phyloP scores from a whole-genome alignment of 1,284 basidiomycete species.

The Cutaneotrichosporon cavernicola region DNA sequence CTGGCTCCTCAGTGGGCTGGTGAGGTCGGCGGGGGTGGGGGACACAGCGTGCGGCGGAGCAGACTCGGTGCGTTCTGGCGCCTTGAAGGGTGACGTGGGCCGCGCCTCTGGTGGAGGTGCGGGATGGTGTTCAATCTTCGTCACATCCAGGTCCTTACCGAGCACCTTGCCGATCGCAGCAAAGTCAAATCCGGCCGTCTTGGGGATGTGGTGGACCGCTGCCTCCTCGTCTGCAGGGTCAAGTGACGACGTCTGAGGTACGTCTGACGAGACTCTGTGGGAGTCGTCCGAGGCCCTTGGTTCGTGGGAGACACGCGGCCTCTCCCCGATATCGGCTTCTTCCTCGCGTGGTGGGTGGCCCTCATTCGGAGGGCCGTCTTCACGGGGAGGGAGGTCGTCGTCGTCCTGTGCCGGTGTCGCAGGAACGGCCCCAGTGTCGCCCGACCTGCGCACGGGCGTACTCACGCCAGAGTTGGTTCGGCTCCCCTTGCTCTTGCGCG shows the following conservation, averaged over 20 bases:
- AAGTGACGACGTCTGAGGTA: background rate
- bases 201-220: slow-evolving; percentile 34
- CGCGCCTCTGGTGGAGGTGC: background rate
- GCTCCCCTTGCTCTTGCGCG: slow-evolving; percentile 30
- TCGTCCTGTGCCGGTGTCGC: slow-evolving; percentile 15
- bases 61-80: slow-evolving; percentile 31
- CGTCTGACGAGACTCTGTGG: slow-evolving; percentile 5
- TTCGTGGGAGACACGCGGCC: slow-evolving; percentile 8
- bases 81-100: background rate
- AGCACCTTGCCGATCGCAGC: slow-evolving; percentile 50
- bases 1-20: slow-evolving; percentile 8
- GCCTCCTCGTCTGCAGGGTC: slow-evolving; percentile 31
- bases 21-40: slow-evolving; percentile 3
- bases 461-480: slow-evolving; percentile 8
- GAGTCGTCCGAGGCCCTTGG: slow-evolving; percentile 10
- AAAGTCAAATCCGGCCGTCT: slow-evolving; percentile 53
- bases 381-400: slow-evolving; percentile 22
- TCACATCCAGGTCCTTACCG: slow-evolving; percentile 53
- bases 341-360: slow-evolving; percentile 30
- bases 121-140: slow-evolving; percentile 27
- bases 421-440: background rate
- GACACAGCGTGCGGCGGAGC: slow-evolving; percentile 26
- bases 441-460: slow-evolving; percentile 12
- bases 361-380: slow-evolving; percentile 48
- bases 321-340: slow-evolving; percentile 31